phyloP scores from a whole-genome alignment of 257 asterid genomes.

The Solanum sparsipilum region DNA sequence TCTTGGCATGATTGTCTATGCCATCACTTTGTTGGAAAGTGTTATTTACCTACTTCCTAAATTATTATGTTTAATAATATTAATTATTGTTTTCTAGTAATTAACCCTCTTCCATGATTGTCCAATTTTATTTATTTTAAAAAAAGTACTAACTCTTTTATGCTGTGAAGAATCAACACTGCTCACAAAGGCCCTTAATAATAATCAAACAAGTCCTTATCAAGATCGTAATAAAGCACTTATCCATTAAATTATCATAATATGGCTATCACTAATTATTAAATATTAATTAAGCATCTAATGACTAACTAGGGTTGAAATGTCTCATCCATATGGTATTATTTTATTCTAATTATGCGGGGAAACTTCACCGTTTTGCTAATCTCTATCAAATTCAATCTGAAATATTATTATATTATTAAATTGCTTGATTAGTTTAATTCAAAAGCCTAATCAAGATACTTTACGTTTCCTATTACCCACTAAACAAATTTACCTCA shows the following conservation, averaged over 20 bases:
- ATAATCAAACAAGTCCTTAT: not conserved
- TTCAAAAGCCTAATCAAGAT: not conserved
- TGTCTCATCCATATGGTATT: not conserved
- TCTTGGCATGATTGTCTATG: not conserved
- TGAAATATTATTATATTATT: not conserved
- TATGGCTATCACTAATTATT: not conserved
- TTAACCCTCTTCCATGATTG: not conserved
- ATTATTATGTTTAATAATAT: not conserved
- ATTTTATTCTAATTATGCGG: not conserved
- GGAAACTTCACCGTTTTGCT: not conserved
- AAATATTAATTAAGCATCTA: not conserved
- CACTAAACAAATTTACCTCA: not conserved
- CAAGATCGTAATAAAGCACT: not conserved
- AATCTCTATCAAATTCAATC: not conserved
- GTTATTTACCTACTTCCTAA: not conserved
- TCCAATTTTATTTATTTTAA: too few relatives aligned
- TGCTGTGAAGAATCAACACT: not conserved
- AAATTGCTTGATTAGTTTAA: not conserved
- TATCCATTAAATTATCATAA: not conserved
- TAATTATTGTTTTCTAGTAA: not conserved
- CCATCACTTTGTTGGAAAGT: not conserved
- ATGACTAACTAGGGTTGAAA: not conserved
- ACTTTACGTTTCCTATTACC: not conserved
- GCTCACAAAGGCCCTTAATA: not conserved
- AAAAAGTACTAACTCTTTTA: not conserved